A percentile compares a stretch with the other conserved stretches of the same genome.
Evolutionary conservation across 164 flowering plant species (phyloP).

Genomic region (Magnolia officinalis): DNA sequence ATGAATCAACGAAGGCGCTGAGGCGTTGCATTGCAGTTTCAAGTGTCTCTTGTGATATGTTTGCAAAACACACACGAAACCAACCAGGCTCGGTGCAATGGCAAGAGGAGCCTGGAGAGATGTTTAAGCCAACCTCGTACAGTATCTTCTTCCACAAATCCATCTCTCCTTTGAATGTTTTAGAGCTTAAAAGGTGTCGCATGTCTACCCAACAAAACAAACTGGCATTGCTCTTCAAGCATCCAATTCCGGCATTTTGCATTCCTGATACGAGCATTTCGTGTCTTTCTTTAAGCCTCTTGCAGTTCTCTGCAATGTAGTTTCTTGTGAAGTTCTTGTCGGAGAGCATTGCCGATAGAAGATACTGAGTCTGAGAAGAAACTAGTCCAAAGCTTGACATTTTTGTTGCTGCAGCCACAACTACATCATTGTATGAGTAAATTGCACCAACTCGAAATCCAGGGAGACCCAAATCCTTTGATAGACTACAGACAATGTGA

Average conservation of each 20-base stretch:
- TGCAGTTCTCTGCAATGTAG: constrained; percentile 49
- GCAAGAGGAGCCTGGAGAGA: constrained; percentile 39
- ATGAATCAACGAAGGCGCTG: constrained; percentile 17
- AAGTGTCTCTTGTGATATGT: constrained; percentile 29
- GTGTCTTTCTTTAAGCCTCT: constrained; percentile 43
- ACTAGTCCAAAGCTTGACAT: constrained; percentile 89
- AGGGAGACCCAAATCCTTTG: constrained; percentile 84
- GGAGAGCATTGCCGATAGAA: constrained; percentile 58
- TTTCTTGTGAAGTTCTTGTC: constrained; percentile 54
- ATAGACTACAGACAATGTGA: constrained; percentile 72
- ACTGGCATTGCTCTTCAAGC: constrained; percentile 45
- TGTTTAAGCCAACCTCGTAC: constrained; percentile 28
- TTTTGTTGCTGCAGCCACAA: constrained; percentile 70
- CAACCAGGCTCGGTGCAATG: constrained; percentile 45
- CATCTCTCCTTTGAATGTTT: constrained; percentile 27
- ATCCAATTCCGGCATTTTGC: constrained; percentile 38
- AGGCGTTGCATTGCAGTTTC: constrained; percentile 22
- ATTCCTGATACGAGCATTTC: constrained; percentile 52
- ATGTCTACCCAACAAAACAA: constrained; percentile 37
- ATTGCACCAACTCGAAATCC: constrained; percentile 90
- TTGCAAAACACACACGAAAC: constrained; percentile 43
- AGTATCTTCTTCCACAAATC: constrained; percentile 32
- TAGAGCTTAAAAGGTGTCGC: constrained; percentile 22
- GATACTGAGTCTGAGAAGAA: constrained; percentile 79
- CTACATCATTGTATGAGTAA: constrained; percentile 53